Conservation (phyloP, 257 asterid species). For the Gentiana straminea region DNA sequence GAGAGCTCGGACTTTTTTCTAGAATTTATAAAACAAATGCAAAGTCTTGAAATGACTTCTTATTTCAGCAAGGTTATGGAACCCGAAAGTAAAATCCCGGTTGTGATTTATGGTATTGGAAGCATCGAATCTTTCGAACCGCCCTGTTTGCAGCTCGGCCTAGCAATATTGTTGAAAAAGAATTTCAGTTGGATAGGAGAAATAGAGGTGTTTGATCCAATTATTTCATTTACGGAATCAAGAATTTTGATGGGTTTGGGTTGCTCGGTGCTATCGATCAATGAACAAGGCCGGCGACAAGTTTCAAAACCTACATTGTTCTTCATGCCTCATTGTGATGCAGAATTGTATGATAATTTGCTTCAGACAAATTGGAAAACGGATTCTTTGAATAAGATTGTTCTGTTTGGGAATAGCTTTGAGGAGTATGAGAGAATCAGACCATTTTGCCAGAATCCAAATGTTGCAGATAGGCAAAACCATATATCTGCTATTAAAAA, state of each 20-base stretch:
- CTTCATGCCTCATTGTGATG: slow-evolving; percentile 94
- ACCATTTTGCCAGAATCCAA: slow-evolving; percentile 21
- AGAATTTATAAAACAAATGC: slow-evolving; percentile 36
- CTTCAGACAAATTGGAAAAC: slow-evolving; percentile 57
- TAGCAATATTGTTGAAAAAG: slow-evolving; percentile 62
- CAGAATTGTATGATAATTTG: slow-evolving; percentile 60
- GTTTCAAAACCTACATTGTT: slow-evolving; percentile 52
- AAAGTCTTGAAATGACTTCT: slow-evolving; percentile 26
- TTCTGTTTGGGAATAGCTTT: slow-evolving; percentile 69
- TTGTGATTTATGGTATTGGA: slow-evolving; percentile 92
- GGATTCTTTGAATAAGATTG: slow-evolving; percentile 25
- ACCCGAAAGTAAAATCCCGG: slow-evolving; percentile 40
- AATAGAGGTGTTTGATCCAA: slow-evolving; percentile 69
- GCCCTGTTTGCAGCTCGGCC: slow-evolving; percentile 66
- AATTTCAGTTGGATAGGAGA: slow-evolving; percentile 67
- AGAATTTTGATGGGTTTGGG: slow-evolving; percentile 62
- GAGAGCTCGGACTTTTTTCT: slow-evolving; percentile 39
- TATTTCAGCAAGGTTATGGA: slow-evolving; percentile 37
- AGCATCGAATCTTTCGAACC: slow-evolving; percentile 66
- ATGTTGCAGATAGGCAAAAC: slow-evolving; percentile 25
- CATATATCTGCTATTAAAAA: slow-evolving; percentile 40
- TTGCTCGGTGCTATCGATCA: slow-evolving; percentile 56
- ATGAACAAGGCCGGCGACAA: slow-evolving; percentile 64
- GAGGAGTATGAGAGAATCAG: slow-evolving; percentile 35
- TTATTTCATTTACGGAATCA: slow-evolving; percentile 58